Conservation (phyloP, 2,329 filamentous ascomycete genomes). For the Fusarium praegraminearum region DNA sequence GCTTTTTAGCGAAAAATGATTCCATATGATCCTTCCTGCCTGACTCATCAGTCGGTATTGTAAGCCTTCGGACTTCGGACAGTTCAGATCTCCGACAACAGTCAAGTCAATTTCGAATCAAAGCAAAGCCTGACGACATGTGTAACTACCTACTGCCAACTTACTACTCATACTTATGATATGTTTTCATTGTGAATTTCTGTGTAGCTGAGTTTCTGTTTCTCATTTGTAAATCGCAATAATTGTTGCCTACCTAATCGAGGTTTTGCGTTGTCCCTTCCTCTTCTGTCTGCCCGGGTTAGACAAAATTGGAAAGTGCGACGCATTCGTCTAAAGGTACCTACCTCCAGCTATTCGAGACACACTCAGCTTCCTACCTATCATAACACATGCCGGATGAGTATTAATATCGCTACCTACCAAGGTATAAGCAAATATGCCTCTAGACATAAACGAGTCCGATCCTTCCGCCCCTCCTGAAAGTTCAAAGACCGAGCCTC, state of each 20-base stretch:
- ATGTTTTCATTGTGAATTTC: constrained; percentile 17
- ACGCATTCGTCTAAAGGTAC: neutral
- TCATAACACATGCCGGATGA: constrained; percentile 29
- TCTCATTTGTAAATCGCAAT: constrained; percentile 3
- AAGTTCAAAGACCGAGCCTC: constrained; percentile 56
- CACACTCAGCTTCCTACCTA: neutral
- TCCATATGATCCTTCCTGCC: neutral
- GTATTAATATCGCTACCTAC: neutral
- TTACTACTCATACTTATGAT: constrained; percentile 10
- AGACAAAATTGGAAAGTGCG: constrained; percentile 1
- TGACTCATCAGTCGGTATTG: constrained; percentile 44
- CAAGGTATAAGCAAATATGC: constrained; percentile 27
- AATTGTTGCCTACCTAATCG: neutral
- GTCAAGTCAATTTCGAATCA: constrained; percentile 24
- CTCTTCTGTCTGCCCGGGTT: neutral
- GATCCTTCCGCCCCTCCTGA: constrained; percentile 34
- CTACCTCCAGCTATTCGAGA: neutral
- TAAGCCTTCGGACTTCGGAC: constrained; percentile 44
- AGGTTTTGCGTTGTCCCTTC: neutral
- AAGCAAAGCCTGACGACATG: constrained; percentile 37
- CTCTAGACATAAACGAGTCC: constrained; percentile 42
- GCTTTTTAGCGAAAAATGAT: neutral
- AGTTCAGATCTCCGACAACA: constrained; percentile 35
- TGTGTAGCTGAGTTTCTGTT: constrained; percentile 10
- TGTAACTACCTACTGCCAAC: neutral